Base-by-base conservation (phyloP, 2,329 filamentous ascomycete genomes). In the Orbilia ellipsospora region DNA sequence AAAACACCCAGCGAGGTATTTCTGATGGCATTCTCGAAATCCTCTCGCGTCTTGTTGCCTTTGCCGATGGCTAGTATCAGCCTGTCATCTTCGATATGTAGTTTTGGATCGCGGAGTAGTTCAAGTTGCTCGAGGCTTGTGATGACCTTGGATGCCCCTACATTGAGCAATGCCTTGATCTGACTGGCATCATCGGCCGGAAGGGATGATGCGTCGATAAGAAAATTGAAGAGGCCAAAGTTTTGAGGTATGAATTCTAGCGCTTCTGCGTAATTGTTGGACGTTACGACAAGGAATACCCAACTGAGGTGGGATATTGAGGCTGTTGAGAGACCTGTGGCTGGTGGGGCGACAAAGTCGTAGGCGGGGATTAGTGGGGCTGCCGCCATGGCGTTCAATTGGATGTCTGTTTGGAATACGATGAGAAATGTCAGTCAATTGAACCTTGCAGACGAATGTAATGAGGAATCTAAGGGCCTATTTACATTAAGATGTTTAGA, bases 91-190 rank as follows among this genome's bases (percentile, higher is more conserved):
- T 79, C 65, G 12, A 83, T 82, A 85, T 78, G 85, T 82, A 78
- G 85, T 83, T 57, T 83, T 79, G 61, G 85, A 83, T 65, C 70
- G 50, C 78, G 73, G 51, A 91, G 82, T 16, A 84, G 82, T 48
- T 85, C 84, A 63, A 96, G 84, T 81, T 93, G 90, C 68, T 89
- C 86, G 56, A 89, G 87, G 16, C 87, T 87, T 60, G 97, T 91
- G 82, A 98, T 95, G 77, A 95, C 90, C 81, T 90, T 95, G 62
- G 89, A 88, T 5, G 93, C 93, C 73, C 95, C 95, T 77, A 89
- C 88, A 82, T 99, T 92, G 67, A 99, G 88, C 42, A 98, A 86
- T 55, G 91, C 87, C 64, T 94, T 84, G 42, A 98, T 85, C 45
- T 59, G 56, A 6, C 31, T 36, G 77, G 96, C 91, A 78, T 93